Conservation (phyloP, 176 grass and related monocot species). For the Carex kokanica region DNA sequence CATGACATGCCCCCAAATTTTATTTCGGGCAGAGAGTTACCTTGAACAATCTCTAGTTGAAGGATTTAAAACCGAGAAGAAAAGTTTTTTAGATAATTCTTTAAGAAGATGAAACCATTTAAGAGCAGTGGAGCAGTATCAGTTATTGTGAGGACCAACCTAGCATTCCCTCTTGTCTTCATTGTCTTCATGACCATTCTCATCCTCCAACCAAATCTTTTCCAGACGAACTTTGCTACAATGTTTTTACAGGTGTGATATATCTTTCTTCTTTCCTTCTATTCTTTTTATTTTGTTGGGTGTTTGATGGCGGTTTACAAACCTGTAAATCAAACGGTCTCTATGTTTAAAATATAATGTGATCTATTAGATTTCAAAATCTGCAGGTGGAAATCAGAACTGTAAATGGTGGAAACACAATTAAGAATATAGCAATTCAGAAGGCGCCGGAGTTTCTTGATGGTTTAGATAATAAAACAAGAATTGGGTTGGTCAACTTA, state of each 20-base stretch:
- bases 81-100: background rate
- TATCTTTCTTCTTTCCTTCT: background rate
- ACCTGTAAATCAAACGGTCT: too few relatives aligned
- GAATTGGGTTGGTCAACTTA: conserved; percentile 69
- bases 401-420: conserved; percentile 29
- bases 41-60: background rate
- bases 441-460: conserved; percentile 48
- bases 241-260: background rate
- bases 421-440: conserved; percentile 50
- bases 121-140: background rate
- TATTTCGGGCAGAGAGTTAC: background rate
- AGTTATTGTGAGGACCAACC: background rate
- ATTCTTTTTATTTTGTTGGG: background rate
- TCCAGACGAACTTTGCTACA: background rate
- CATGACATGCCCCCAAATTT: background rate
- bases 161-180: background rate
- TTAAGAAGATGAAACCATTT: conserved; percentile 15
- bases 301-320: too few relatives aligned
- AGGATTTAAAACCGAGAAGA: background rate
- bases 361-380: background rate
- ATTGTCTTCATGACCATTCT: background rate
- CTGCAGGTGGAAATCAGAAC: conserved; percentile 33
- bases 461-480: conserved; percentile 39
- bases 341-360: background rate
- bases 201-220: background rate